Conservation (phyloP, 225 moss, liverwort and hornwort genomes). For the Straminergon stramineum region DNA sequence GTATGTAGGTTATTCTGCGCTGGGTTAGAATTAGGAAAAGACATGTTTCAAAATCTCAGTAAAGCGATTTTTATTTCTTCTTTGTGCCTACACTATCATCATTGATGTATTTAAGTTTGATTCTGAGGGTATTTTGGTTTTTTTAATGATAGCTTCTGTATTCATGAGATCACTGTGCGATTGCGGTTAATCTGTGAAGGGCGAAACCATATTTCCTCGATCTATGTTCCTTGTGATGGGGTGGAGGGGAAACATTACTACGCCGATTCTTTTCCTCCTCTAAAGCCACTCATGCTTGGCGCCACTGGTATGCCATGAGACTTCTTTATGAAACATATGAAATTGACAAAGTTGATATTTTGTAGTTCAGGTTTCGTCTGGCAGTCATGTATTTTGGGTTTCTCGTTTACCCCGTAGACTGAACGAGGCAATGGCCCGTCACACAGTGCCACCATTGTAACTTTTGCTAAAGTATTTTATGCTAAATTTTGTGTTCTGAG, state of each 20-base stretch:
- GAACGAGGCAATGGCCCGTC: background rate
- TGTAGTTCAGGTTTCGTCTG: background rate
- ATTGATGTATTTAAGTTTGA: background rate
- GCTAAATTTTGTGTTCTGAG: background rate
- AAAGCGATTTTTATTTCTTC: background rate
- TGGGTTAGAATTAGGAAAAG: background rate
- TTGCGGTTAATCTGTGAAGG: background rate
- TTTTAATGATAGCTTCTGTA: background rate
- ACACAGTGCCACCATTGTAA: background rate
- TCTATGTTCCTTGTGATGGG: background rate
- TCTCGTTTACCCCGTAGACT: background rate
- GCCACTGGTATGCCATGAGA: background rate
- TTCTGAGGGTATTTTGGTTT: background rate
- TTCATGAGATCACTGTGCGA: background rate
- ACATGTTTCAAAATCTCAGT: constrained; percentile 5
- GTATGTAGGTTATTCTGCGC: constrained; percentile 1
- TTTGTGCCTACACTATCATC: background rate
- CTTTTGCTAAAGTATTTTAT: background rate
- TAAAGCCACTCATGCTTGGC: background rate
- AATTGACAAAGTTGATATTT: background rate
- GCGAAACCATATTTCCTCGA: background rate
- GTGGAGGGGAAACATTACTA: background rate
- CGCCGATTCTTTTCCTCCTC: background rate
- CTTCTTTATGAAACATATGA: background rate
- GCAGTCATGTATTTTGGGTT: background rate